Percentiles rank a stretch among this genome's conserved stretches.
These are phyloP conservation scores for Eleusine indica DNA, from an alignment of 176 grass and related monocot species.

Conservation along the genomic window DNA sequence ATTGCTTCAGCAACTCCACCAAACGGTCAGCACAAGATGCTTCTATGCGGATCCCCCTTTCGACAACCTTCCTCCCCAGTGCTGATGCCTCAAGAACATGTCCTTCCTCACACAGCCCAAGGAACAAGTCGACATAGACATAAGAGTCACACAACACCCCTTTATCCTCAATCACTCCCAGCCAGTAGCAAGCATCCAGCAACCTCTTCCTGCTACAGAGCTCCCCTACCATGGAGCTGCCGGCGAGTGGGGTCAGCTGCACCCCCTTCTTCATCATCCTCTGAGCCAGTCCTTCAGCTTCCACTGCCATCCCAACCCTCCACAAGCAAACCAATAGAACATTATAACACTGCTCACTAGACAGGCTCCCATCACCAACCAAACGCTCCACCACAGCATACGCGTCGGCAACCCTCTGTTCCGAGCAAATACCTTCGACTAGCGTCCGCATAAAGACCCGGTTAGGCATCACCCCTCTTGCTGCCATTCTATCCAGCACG, in stretches of 20 bases:
- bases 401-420: background rate
- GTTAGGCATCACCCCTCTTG: conserved; percentile 63
- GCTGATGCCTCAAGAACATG: conserved; percentile 45
- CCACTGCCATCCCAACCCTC: conserved; percentile 35
- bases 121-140: conserved; percentile 54
- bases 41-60: conserved; percentile 52
- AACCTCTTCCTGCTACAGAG: conserved; percentile 48
- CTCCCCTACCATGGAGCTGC: conserved; percentile 62
- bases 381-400: conserved; percentile 61
- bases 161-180: conserved; percentile 56
- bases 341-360: conserved; percentile 58
- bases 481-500: conserved; percentile 68
- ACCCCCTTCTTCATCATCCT: conserved; percentile 73
- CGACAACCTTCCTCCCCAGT: conserved; percentile 47
- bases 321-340: conserved; percentile 67
- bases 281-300: conserved; percentile 55
- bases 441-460: conserved; percentile 60
- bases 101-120: conserved; percentile 56
- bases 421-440: conserved; percentile 50
- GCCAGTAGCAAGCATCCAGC: conserved; percentile 62
- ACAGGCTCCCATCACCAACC: conserved; percentile 46
- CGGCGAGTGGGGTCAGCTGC: conserved; percentile 41
- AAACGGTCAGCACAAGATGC: conserved; percentile 48
- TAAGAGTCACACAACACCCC: conserved; percentile 60
- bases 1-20: conserved; percentile 51